Percentiles rank a stretch among this genome's conserved stretches.
Evolutionary conservation across 148 eudicot species (phyloP).

Genomic region (Vaccinium myrtillus): DNA sequence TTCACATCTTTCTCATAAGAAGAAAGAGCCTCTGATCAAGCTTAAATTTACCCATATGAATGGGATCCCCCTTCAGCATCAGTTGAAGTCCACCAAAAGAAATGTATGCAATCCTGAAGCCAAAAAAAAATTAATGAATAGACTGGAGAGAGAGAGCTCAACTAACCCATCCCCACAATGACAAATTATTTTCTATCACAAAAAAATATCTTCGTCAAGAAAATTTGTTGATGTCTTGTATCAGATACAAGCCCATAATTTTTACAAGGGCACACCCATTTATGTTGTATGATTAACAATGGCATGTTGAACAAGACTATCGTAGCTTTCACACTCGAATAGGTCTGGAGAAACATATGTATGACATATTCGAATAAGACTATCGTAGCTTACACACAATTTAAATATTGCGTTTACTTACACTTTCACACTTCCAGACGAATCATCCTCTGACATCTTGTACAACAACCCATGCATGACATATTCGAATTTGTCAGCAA

Average conservation of each 20-base stretch:
- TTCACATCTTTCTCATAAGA: constrained; percentile 6
- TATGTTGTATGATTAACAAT: neutral
- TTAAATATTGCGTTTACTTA: neutral
- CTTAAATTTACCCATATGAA: neutral
- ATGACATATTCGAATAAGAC: too few species aligned
- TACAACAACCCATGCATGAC: constrained; percentile 88
- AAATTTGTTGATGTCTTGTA: neutral
- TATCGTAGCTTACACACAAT: neutral
- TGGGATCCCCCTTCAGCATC: neutral
- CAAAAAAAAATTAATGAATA: neutral
- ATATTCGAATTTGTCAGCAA: constrained; percentile 91
- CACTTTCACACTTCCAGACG: constrained; percentile 2
- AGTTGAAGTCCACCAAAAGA: constrained; percentile 5
- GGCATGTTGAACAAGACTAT: neutral
- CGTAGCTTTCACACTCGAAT: neutral
- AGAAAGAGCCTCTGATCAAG: constrained; percentile 3
- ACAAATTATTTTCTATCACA: neutral
- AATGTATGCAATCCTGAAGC: constrained; percentile 1
- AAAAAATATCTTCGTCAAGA: neutral
- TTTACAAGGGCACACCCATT: neutral
- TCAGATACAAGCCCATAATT: neutral
- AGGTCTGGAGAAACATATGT: neutral
- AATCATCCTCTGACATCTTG: constrained; percentile 52
- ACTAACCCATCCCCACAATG: neutral
- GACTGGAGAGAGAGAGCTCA: neutral